Base-by-base conservation (phyloP, 768 basidiomycete species). In the Hygrocybe punicea region DNA sequence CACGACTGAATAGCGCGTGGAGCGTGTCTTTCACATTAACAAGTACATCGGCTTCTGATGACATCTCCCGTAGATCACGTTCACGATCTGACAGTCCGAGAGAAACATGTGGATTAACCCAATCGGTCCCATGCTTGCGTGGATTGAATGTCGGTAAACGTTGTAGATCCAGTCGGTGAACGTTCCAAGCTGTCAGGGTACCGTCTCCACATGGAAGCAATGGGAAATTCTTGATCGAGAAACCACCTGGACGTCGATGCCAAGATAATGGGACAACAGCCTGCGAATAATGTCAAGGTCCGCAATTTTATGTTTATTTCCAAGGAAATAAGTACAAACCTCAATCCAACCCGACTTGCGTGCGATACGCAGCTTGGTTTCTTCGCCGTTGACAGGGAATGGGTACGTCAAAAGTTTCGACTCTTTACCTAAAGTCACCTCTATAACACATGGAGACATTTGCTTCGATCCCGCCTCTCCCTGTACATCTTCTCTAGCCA, bases 271-370 rank as follows among this genome's bases (percentile, higher is more conserved):
- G 62, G 21, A 64, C 53, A 24, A 58, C 60, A 10, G 68, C 61
- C 65, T 67, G 9, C 21, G 1, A 19, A 23, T 9, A 14, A 37
- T 34, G 47, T 40, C 4, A 29, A 29, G 19, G 23, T 48, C 21
- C 19, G 23, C 21, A 14, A 29, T 25, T 51, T 16, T 16, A 37
- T 46, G 25, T 25, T 35, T 29, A 47, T 21, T 24, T 36, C 35
- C 11, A 33, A 42, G 42, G 58, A 47, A 50, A 60, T 57, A 29
- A 58, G 58, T 11, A 64, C 29, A 69, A 29, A 75, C 73, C 65
- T 78, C 75, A 6, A 84, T 67, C 56, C 81, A 85, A 23, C 65
- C 72, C 1, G 82, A 85, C 60, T 80, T 83, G 37, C 84, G 74
- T 8, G 84, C 84, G 34, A 84, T 61, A 4, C 81, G 75, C 9